phyloP scores from a whole-genome alignment of 495 filamentous ascomycete genomes.

The Aspergillus haitiensis region DNA sequence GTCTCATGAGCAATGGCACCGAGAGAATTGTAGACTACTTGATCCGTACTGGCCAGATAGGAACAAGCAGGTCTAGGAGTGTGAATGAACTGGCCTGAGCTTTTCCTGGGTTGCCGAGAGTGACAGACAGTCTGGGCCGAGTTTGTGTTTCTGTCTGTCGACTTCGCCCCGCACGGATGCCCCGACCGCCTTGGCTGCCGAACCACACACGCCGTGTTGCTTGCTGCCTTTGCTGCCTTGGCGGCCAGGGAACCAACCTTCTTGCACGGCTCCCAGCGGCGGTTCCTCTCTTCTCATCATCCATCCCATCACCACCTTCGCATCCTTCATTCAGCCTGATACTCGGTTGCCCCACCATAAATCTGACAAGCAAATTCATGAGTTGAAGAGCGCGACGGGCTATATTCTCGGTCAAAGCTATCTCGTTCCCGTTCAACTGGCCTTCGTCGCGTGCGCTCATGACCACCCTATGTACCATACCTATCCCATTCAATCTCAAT shows the following conservation, averaged over 20 bases:
- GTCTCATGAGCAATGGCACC: no score
- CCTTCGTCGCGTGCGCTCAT: constrained; percentile 18
- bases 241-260: constrained; percentile 16
- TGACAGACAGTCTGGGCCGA: constrained; percentile 17
- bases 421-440: constrained; percentile 3
- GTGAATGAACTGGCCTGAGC: no score
- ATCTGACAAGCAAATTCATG: not conserved
- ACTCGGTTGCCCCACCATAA: not conserved
- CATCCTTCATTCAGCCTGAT: not conserved
- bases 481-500: constrained; percentile 7
- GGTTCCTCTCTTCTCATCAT: constrained; percentile 10
- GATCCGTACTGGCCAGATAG: no score
- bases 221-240: constrained; percentile 13
- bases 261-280: constrained; percentile 12
- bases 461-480: constrained; percentile 9
- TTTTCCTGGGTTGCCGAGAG: no score
- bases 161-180: constrained; percentile 24
- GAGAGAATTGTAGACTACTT: no score
- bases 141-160: not conserved
- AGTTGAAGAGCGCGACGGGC: not conserved
- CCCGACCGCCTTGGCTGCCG: constrained; percentile 18
- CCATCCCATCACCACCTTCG: constrained; percentile 15
- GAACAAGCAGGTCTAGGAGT: no score
- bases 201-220: not conserved
- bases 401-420: not conserved